These are phyloP conservation scores for Amylocarpus encephaloides DNA, from an alignment of 2,329 filamentous ascomycete species.

Conservation along the genomic window DNA sequence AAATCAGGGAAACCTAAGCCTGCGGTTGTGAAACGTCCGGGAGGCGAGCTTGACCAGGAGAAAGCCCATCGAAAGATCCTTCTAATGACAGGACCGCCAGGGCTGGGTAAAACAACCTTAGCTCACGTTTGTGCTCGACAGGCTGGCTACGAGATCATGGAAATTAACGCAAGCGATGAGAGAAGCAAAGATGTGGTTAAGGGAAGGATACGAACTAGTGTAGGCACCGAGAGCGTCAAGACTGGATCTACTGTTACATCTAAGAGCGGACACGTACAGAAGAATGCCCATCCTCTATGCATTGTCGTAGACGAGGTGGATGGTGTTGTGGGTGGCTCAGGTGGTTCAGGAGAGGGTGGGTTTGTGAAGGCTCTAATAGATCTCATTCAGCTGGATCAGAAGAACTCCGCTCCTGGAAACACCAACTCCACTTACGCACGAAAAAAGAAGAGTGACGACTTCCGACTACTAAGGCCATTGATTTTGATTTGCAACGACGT, in stretches of 20 bases:
- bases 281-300: slow-evolving; percentile 79
- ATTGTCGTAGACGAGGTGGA: slow-evolving; percentile 96
- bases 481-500: slow-evolving; percentile 97
- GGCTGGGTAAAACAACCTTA: slow-evolving; percentile 90
- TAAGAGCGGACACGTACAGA: slow-evolving; percentile 50
- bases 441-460: slow-evolving; percentile 68
- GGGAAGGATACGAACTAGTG: slow-evolving; percentile 80
- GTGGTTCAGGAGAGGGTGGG: slow-evolving; percentile 76
- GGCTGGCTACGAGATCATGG: slow-evolving; percentile 91
- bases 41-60: slow-evolving; percentile 54
- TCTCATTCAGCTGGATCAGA: slow-evolving; percentile 77
- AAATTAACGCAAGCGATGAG: slow-evolving; percentile 98
- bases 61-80: slow-evolving; percentile 80
- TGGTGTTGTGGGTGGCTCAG: slow-evolving; percentile 78
- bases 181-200: slow-evolving; percentile 84
- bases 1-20: slow-evolving; percentile 52
- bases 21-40: slow-evolving; percentile 36
- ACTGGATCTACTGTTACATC: slow-evolving; percentile 52
- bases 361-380: slow-evolving; percentile 95
- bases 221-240: slow-evolving; percentile 92
- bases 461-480: slow-evolving; percentile 78
- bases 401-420: slow-evolving; percentile 48
- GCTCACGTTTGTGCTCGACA: slow-evolving; percentile 94
- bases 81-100: slow-evolving; percentile 84
- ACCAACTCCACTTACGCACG: slow-evolving; percentile 33